Conservation (phyloP, 768 basidiomycete species). For the Cystobasidium tubakii region DNA sequence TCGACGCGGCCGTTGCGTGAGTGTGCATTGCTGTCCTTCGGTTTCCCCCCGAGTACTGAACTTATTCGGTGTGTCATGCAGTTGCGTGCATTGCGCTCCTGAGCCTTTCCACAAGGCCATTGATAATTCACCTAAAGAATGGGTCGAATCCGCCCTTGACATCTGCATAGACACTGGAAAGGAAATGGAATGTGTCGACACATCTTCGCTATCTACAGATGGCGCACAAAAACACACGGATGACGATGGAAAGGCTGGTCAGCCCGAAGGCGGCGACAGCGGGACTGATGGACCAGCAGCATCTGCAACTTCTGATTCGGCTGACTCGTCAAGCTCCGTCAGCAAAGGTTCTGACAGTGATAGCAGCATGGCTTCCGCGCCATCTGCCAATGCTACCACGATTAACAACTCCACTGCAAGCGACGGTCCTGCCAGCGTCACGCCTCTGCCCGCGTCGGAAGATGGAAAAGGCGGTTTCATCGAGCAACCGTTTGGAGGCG, state of each 20-base stretch:
- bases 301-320: neutral
- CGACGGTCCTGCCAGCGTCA: too few species aligned
- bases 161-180: slow-evolving; percentile 3
- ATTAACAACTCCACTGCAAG: too few species aligned
- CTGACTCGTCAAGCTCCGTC: too few species aligned
- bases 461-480: too few species aligned
- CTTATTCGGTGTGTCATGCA: neutral
- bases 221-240: neutral
- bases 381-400: too few species aligned
- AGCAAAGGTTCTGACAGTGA: too few species aligned
- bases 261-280: neutral
- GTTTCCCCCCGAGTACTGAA: neutral
- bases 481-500: neutral
- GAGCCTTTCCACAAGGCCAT: neutral
- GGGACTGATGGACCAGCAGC: neutral
- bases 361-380: too few species aligned
- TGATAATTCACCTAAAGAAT: neutral
- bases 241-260: neutral
- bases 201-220: neutral
- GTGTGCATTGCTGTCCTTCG: neutral
- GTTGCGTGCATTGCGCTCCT: neutral
- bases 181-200: neutral
- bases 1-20: neutral
- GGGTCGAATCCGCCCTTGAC: neutral
- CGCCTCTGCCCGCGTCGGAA: too few species aligned